Evolutionary conservation across 129 eudicot genomes (phyloP).

Genomic region (Lactuca saligna): DNA sequence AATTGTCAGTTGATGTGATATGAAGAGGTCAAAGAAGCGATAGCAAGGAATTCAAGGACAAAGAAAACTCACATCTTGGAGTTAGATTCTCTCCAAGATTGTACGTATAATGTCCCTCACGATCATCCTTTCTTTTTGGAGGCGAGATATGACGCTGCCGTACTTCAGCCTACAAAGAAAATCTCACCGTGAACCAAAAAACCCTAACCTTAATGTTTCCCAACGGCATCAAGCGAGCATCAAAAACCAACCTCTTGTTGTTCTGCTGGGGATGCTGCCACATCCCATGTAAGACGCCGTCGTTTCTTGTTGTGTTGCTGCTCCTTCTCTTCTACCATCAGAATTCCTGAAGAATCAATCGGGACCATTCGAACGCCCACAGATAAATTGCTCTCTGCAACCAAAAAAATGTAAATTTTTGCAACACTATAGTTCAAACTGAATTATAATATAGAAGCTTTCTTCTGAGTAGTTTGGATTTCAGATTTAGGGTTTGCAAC

Average conservation of each 20-base stretch:
- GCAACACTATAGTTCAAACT: slow-evolving; percentile 15
- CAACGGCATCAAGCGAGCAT: not conserved
- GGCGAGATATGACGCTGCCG: slow-evolving; percentile 59
- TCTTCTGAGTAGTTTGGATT: not conserved
- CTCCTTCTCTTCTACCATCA: slow-evolving; percentile 48
- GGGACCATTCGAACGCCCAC: slow-evolving; percentile 31
- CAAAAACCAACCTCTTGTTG: slow-evolving; percentile 40
- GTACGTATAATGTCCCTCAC: slow-evolving; percentile 81
- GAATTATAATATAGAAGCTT: not conserved
- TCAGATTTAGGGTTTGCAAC: slow-evolving; percentile 35
- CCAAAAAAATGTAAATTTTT: slow-evolving; percentile 21
- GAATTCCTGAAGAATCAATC: slow-evolving; percentile 21
- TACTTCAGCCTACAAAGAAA: slow-evolving; percentile 29
- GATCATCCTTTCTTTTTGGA: slow-evolving; percentile 74
- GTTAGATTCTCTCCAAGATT: slow-evolving; percentile 82
- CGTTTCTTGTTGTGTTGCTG: slow-evolving; percentile 55
- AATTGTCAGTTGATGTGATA: slow-evolving; percentile 21
- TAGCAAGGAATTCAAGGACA: not conserved
- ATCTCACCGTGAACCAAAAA: slow-evolving; percentile 25
- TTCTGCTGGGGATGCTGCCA: slow-evolving; percentile 48
- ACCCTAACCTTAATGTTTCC: slow-evolving; percentile 5
- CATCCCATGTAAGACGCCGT: slow-evolving; percentile 70
- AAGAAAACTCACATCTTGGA: slow-evolving; percentile 67
- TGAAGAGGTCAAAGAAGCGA: not conserved
- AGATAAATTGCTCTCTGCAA: slow-evolving; percentile 37